Evolutionary conservation across 2,329 filamentous ascomycete species (phyloP), one percentile per base, ranked within the genome.

Genomic region (Exophiala lecanii-corni): DNA sequence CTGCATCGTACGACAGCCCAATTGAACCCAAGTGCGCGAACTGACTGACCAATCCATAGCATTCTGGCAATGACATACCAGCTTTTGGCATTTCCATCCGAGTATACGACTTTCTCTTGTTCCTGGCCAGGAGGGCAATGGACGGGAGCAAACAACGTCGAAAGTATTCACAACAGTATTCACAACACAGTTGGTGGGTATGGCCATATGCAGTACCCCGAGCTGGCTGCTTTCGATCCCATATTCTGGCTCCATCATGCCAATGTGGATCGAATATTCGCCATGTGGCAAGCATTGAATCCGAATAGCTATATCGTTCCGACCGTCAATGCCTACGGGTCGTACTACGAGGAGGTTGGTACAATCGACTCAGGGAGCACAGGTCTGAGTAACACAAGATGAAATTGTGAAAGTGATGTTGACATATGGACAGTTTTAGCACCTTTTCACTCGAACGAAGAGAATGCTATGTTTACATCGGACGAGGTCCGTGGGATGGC

Each of bases 161-260:
- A 75, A 47, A 62, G 61, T 17, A 53, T 74, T 16, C 72, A 75
- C 50, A 70, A 71, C 52, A 61, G 57, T 20, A 64, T 74, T 23
- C 72, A 74, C 50, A 73, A 73, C 21, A 69, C 75, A 36, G 70
- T 74, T 3, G 84, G 76, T 21, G 66, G 74, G 40, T 62, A 65
- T 45, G 72, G 84, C 2, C 83, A 87, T 55, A 84, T 85, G 77
- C 78, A 75, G 31, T 84, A 78, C 61, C 78, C 81, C 21, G 78
- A 80, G 13, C 83, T 84, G 54, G 84, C 86, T 2, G 77, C 83
- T 0, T 94, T 87, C 59, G 87, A 94, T 58, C 86, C 86, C 0
- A 67, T 86, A 9, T 89, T 91, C 63, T 86, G 83, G 65, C 65
- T 91, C 6, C 85, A 91, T 56, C 86, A 91, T 56, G 56, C 62